phyloP scores from a whole-genome alignment of 2,329 filamentous ascomycete species.

The Aspergillus spinulosporus region DNA sequence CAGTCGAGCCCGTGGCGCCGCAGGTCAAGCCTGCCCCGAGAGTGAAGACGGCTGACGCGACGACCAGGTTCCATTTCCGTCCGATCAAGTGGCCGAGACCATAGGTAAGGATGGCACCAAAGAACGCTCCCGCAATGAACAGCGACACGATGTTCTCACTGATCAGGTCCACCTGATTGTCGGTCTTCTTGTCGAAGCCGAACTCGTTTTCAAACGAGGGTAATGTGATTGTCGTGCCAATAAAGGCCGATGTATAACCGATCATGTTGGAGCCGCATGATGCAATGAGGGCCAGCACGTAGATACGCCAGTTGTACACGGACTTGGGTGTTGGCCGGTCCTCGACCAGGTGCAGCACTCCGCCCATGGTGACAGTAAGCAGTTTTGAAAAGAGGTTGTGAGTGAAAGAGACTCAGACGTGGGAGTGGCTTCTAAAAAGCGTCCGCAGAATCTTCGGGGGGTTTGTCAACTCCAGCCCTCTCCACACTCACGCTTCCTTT shows the following conservation, averaged over 20 bases:
- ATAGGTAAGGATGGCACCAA: conserved; percentile 68
- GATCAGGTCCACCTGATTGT: conserved; percentile 56
- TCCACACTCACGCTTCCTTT: conserved; percentile 25
- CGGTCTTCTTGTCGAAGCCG: conserved; percentile 54
- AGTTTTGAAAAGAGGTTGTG: conserved; percentile 4
- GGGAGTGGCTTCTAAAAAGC: conserved; percentile 19
- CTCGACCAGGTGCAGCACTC: conserved; percentile 39
- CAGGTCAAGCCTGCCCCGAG: conserved; percentile 69
- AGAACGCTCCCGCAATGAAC: conserved; percentile 80
- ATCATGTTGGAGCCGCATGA: conserved; percentile 61
- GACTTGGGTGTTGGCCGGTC: conserved; percentile 55
- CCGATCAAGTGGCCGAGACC: conserved; percentile 64
- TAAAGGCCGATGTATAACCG: conserved; percentile 70
- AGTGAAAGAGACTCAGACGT: conserved; percentile 2
- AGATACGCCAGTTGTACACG: conserved; percentile 63
- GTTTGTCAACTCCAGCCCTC: conserved; percentile 26
- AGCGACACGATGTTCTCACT: conserved; percentile 74
- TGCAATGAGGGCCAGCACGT: conserved; percentile 54
- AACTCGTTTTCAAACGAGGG: conserved; percentile 69
- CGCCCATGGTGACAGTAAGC: conserved; percentile 28
- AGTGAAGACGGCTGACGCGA: conserved; percentile 65
- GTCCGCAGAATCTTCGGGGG: conserved; percentile 14
- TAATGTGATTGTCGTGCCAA: conserved; percentile 72
- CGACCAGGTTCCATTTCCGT: conserved; percentile 61
- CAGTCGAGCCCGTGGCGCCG: conserved; percentile 58